A percentile compares a stretch with the other conserved stretches of the same genome.
These are phyloP conservation scores for Rhodamnia argentea DNA, from an alignment of 345 rosid species.

Conservation along the genomic window DNA sequence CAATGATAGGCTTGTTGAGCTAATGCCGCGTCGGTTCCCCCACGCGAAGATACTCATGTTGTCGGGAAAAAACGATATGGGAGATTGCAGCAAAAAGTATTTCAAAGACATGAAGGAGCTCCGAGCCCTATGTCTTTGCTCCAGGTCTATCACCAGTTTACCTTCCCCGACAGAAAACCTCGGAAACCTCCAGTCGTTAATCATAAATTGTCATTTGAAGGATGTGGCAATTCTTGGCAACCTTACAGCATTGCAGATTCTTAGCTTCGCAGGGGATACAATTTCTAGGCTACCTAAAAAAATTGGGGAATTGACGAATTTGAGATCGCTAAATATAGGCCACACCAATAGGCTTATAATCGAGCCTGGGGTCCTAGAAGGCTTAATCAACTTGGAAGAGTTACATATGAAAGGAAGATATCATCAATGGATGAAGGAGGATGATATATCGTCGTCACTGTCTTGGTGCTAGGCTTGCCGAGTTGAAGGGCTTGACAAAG, in stretches of 20 bases:
- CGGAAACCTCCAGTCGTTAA: not conserved
- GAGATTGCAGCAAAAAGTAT: not conserved
- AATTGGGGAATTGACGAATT: not conserved
- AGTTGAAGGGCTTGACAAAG: not conserved
- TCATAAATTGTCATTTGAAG: not conserved
- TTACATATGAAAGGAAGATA: not conserved
- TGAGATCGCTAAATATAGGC: not conserved
- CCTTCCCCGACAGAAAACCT: not conserved
- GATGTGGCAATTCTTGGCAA: not conserved
- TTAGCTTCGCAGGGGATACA: not conserved
- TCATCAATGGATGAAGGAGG: not conserved
- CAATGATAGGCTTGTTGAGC: accelerated
- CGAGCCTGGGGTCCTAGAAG: not conserved
- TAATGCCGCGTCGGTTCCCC: accelerated
- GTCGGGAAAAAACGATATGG: not conserved
- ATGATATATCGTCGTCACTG: not conserved
- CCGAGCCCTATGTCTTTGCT: not conserved
- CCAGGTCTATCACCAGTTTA: not conserved
- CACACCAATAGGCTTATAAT: not conserved
- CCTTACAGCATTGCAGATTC: not conserved
- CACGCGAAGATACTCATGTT: accelerated
- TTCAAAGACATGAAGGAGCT: not conserved
- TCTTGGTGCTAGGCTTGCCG: not conserved
- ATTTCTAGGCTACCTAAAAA: not conserved
- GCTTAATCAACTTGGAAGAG: not conserved